Evolutionary conservation across 2,329 filamentous ascomycete species (phyloP).

Genomic region (Neophaeococcomyces aloes): DNA sequence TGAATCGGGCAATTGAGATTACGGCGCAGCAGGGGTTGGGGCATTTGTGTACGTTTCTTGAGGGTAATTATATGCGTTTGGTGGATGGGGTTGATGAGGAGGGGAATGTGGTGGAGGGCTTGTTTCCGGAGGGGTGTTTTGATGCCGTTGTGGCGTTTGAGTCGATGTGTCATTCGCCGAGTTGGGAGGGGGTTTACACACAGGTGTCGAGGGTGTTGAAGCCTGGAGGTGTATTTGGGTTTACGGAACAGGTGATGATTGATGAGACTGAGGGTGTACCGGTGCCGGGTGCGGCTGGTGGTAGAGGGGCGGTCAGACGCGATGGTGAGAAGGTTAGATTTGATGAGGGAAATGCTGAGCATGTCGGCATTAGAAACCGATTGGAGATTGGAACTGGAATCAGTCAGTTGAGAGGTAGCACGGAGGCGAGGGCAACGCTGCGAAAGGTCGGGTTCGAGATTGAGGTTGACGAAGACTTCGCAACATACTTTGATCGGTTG

Average conservation of each 20-base stretch:
- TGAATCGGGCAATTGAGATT: conserved; percentile 20
- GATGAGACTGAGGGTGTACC: background rate
- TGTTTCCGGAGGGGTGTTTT: conserved; percentile 22
- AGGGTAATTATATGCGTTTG: conserved; percentile 23
- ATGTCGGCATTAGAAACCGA: conserved; percentile 21
- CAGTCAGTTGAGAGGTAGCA: conserved; percentile 19
- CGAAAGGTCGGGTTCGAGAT: conserved; percentile 22
- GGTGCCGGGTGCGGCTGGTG: too few species aligned
- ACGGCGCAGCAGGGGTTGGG: conserved; percentile 12
- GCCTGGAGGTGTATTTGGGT: conserved; percentile 22
- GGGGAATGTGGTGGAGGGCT: conserved; percentile 12
- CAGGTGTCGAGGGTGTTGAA: conserved; percentile 25
- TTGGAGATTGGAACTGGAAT: conserved; percentile 25
- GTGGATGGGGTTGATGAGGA: background rate
- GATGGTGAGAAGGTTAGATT: conserved; percentile 19
- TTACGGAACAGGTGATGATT: conserved; percentile 25
- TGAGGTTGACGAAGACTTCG: conserved; percentile 23
- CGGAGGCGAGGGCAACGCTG: conserved; percentile 19
- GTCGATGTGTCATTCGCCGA: conserved; percentile 24
- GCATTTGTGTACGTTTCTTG: conserved; percentile 17
- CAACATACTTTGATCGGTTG: conserved; percentile 12
- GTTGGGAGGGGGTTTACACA: conserved; percentile 21
- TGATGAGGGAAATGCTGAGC: conserved; percentile 19
- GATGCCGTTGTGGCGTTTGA: conserved; percentile 26
- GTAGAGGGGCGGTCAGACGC: too few species aligned